Percentiles rank a stretch among this genome's conserved stretches.
Conservation (phyloP, 345 rosid species). For the Balakata baccata region DNA sequence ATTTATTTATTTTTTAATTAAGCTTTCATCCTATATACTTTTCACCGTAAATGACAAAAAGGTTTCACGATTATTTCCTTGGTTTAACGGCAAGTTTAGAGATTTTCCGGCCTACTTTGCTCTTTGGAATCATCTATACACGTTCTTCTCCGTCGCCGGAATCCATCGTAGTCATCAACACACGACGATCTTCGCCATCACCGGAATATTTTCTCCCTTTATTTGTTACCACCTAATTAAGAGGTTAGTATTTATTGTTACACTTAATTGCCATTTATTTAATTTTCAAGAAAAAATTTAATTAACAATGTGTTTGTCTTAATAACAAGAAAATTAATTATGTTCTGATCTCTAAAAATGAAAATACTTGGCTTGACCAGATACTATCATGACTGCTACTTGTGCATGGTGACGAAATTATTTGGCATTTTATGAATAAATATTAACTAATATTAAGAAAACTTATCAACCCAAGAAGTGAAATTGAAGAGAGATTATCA, state of each 20-base stretch:
- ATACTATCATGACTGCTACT: slow-evolving; percentile 7
- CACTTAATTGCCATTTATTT: too few species aligned
- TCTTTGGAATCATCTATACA: slow-evolving; percentile 10
- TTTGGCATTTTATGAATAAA: slow-evolving; percentile 9
- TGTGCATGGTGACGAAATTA: slow-evolving; percentile 23
- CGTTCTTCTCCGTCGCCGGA: slow-evolving; percentile 61
- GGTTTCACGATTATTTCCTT: slow-evolving; percentile 21
- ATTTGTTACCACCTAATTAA: slow-evolving; percentile 7
- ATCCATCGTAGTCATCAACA: slow-evolving; percentile 1
- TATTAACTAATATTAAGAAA: neutral
- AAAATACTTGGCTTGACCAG: neutral
- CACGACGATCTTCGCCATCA: slow-evolving; percentile 42
- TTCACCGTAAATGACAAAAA: slow-evolving; percentile 59
- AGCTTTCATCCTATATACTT: neutral
- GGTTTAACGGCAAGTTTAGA: neutral
- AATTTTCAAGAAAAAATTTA: too few species aligned
- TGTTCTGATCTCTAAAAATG: too few species aligned
- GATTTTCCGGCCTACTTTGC: slow-evolving; percentile 27
- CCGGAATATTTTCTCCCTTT: slow-evolving; percentile 30
- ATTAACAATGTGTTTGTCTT: too few species aligned
- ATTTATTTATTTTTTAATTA: too few species aligned
- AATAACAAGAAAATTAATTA: too few species aligned
- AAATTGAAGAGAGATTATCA: slow-evolving; percentile 41
- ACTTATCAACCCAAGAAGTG: slow-evolving; percentile 21
- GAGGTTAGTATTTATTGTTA: slow-evolving; percentile 22